Evolutionary conservation across 768 basidiomycete genomes (phyloP), one percentile per base, ranked within the genome.

Genomic region (Mycena maculata): DNA sequence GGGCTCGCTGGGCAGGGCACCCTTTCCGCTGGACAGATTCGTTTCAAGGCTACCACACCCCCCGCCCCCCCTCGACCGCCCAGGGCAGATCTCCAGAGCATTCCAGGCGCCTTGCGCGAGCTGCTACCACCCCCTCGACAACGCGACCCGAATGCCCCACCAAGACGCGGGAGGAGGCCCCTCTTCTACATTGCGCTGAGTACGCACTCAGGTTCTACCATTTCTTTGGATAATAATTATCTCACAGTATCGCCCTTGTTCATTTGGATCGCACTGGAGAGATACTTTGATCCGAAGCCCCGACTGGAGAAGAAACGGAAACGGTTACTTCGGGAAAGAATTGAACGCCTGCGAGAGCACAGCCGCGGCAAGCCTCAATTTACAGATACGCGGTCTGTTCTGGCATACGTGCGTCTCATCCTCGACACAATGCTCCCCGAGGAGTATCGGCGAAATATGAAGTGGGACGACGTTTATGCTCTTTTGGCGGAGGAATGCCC

Each of bases 231-330:
- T n/a, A n/a, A n/a, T n/a, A n/a, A n/a, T n/a, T n/a, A n/a, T n/a
- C n/a, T n/a, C n/a, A 20, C 41, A 70, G 69, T 57, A n/a, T 70
- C 65, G 16, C 61, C 65, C 0, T 30, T 67, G 16, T 63, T 70
- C 57, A 63, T 70, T 22, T 70, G 69, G 69, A 60, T 60, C 20
- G 33, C 63, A 23, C n/a, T 63, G n/a, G 69, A 70, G 30, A 53
- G 52, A 20, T 45, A 70, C 33, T 60, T 70, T 31, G 69, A 70
- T 42, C 44, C 69, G 2, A 28, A 55, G 31, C 69, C 69, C 9
- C 64, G 65, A 10, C 41, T 70, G 36, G 68, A 70, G 44, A 67
- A 70, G 38, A 70, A 67, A 61, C 65, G 69, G 28, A 53, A 31
- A 33, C 69, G 48, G 22, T 25, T 60, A 15, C 50, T 70, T 12